Base-by-base conservation (phyloP, 371 early-diverging fungal genomes). In the Dichotomocladium elegans region DNA sequence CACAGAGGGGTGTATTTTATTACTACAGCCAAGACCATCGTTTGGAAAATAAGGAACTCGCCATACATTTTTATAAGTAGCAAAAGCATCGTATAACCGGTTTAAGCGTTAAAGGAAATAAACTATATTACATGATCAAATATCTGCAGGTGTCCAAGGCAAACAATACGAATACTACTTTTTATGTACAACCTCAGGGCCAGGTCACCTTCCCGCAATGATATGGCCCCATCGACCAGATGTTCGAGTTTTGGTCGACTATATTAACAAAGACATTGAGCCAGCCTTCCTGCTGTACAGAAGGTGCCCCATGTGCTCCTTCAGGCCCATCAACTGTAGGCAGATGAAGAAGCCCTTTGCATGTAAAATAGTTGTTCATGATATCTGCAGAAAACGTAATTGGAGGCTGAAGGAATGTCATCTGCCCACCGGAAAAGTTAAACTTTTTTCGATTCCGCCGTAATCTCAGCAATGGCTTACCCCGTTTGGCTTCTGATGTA, bases 311-410 rank as follows among this genome's bases (percentile, higher is more conserved):
- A 11, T 34, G n/a, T 3, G 3, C 51, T 4, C 7, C 11, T 4
- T 26, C 41, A 26, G 43, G 27, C 21, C 30, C 33, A 0, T 30
- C 33, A 3, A 28, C 15, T 52, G 43, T 50, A 17, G 70, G 66
- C 14, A 66, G 30, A 41, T 47, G 56, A 6, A 71, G 34, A 12
- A 64, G 41, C 2, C 71, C 71, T 17, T 62, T 67, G 28, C 60
- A 67, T 11, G 64, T 57, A 26, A 71, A 71, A 22, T 67, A 71
- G 11, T 59, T 59, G 27, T 71, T 67, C 1, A 60, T 55, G 2
- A 71, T 53, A 15, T 60, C 55, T 22, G 67, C 62, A 17, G 47
- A 35, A 40, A 61, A 71, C n/a, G 61, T 50, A 14, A 55, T 64
- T 5, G 71, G 63, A 21, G 67, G 58, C 31, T 67, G 62, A 28